These are phyloP conservation scores for Coniferiporia weirii DNA, from an alignment of 1,284 basidiomycete species.

Conservation along the genomic window DNA sequence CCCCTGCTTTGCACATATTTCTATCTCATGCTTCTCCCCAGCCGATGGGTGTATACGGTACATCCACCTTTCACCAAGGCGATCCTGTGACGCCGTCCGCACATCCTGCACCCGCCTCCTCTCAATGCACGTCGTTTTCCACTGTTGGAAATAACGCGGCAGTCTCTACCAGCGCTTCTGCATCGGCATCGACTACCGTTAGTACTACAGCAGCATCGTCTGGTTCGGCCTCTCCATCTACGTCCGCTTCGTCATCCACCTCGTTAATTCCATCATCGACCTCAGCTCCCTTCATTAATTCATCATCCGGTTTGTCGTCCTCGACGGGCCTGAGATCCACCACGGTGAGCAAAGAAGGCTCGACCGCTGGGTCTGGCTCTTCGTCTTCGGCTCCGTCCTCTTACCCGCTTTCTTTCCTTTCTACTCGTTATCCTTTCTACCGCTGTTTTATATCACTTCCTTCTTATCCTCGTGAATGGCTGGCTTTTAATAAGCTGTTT, in stretches of 20 bases:
- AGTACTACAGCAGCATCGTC: slow-evolving; percentile 7
- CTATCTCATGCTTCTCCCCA: slow-evolving; percentile 22
- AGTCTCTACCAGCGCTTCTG: slow-evolving; percentile 25
- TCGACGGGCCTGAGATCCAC: neutral
- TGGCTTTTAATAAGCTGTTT: neutral
- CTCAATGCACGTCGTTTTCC: slow-evolving; percentile 41
- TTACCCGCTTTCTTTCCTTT: neutral
- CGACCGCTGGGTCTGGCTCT: neutral
- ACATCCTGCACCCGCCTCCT: slow-evolving; percentile 53
- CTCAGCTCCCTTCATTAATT: neutral
- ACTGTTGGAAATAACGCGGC: slow-evolving; percentile 40
- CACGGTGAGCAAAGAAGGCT: neutral
- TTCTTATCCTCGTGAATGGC: neutral
- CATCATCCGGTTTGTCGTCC: neutral
- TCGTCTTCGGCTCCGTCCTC: neutral
- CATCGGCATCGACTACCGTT: slow-evolving; percentile 15
- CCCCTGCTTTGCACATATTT: neutral
- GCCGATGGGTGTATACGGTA: slow-evolving; percentile 69
- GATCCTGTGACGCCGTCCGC: slow-evolving; percentile 52
- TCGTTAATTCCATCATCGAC: neutral
- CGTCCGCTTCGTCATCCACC: neutral
- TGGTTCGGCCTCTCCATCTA: neutral
- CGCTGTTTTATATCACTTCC: too few species aligned
- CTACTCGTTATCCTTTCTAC: neutral
- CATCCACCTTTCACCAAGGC: slow-evolving; percentile 63